Evolutionary conservation across 1,284 basidiomycete species (phyloP), one percentile per base, ranked within the genome.

Genomic region (Melampsora americana): DNA sequence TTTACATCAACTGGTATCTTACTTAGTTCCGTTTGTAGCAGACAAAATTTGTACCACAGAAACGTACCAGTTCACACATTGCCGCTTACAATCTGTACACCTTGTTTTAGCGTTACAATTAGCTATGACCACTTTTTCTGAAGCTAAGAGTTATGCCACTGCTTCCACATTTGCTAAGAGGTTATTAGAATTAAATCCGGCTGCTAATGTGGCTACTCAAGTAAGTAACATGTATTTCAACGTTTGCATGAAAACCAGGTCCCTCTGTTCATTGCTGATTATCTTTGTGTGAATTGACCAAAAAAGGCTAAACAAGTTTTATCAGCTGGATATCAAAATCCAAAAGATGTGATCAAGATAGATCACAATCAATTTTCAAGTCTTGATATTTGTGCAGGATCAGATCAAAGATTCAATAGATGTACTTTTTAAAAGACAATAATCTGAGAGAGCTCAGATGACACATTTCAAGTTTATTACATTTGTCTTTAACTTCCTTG

Each of bases 31-130:
- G 67, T 99, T 95, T 93, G 88, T 95, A 0, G 92, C 90, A 7
- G 93, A 97, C 82, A 92, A 84, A 77, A 81, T 82, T 61, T 20
- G 66, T 65, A 42, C 11, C 39, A n/a, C 11, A 56, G 18, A 56
- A n/a, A n/a, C n/a, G n/a, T n/a, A n/a, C n/a, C n/a, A n/a, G n/a
- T 98, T 99, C 84, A 95, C 95, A 5, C 93, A 96, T 81, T 95
- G 93, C 83, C 87, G 90, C 80, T 85, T 98, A 78, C 92, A 94
- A 84, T 87, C 92, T 5, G 87, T 89, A 14, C 95, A 99, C 82
- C 84, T 92, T 84, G 92, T 94, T 82, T 90, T 99, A 79, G 95
- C 96, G 0, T 85, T 99, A 74, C 90, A 95, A 66, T 94, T 90
- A 79, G 96, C 96, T 0, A 96, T 97, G 83, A 87, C 87, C 77